phyloP scores from a whole-genome alignment of 2,329 filamentous ascomycete species.

The Penicillium carneum region DNA sequence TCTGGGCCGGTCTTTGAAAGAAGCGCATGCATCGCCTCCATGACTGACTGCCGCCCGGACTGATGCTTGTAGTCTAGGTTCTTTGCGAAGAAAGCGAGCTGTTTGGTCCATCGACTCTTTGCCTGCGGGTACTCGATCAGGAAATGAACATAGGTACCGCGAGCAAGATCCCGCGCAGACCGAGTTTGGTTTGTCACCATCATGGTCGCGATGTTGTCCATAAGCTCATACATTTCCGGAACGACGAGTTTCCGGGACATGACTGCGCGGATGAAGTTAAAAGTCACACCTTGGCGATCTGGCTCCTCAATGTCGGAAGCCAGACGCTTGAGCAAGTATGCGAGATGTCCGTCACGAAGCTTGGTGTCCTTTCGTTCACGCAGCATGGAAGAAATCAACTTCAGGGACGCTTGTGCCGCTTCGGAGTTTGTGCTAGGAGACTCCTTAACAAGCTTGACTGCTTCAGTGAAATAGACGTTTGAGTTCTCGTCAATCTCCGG shows the following conservation, averaged over 20 bases:
- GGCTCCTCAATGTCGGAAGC: conserved; percentile 91
- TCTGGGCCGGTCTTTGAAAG: conserved; percentile 83
- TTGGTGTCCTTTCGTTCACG: conserved; percentile 78
- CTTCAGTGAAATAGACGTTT: conserved; percentile 83
- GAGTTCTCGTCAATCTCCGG: conserved; percentile 72
- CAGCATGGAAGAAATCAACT: conserved; percentile 83
- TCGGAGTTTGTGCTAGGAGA: conserved; percentile 82
- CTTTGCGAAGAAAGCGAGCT: conserved; percentile 84
- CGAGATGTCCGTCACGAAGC: conserved; percentile 81
- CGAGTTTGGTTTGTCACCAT: conserved; percentile 97
- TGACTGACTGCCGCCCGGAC: conserved; percentile 86
- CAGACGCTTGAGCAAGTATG: conserved; percentile 80
- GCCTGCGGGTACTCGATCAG: conserved; percentile 92
- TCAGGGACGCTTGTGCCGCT: conserved; percentile 83
- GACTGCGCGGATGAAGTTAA: conserved; percentile 89
- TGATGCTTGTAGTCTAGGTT: conserved; percentile 91
- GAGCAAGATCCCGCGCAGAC: conserved; percentile 82
- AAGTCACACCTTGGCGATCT: conserved; percentile 88
- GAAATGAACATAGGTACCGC: conserved; percentile 92
- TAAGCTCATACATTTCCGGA: conserved; percentile 84
- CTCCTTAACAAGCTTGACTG: conserved; percentile 78
- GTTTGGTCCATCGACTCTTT: conserved; percentile 85
- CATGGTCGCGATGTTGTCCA: conserved; percentile 86
- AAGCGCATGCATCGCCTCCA: conserved; percentile 89
- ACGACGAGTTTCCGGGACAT: conserved; percentile 86